Evolutionary conservation across 2,329 filamentous ascomycete genomes (phyloP), one percentile per base, ranked within the genome.

Genomic region (Penicillium oxalicum): DNA sequence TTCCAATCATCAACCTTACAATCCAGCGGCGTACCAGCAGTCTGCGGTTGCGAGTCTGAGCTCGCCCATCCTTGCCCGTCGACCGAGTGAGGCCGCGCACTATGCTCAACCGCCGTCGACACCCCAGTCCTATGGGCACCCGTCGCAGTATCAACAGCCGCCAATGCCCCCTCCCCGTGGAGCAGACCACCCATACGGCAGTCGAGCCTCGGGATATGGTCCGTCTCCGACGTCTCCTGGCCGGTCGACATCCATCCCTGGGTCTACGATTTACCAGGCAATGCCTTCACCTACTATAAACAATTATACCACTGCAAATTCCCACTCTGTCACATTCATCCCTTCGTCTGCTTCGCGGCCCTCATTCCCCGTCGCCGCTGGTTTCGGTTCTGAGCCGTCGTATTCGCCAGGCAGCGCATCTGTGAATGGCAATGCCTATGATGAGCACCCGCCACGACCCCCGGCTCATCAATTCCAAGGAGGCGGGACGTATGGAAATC

Each of bases 11-110:
- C 73, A 74, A 47, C 70, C 73, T 9, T 78, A 78, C 56, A 74
- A 77, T 47, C 75, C 75, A 1, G 74, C 75, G 2, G 74, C 73
- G 24, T 77, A 77, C 52, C 70, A 73, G 39, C 60, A 70, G 18
- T 54, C 68, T 4, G 55, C 55, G n/a, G 57, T 64, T 25, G 53
- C 62, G 4, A 55, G 56, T 24, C 54, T 69, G 29, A 56, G 56
- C 12, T 61, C 68, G 40, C 56, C 67, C 2, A 67, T 62, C 43
- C 52, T 66, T 7, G 63, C 65, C 33, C 66, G 64, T 54, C 68
- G 65, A 44, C 56, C 60, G 28, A 61, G 57, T 54, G 59, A 59
- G 45, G 54, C 55, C 37, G 56, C 54, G 29, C 53, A 48, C 34
- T 65, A 61, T 52, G 55, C 58, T 51, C 57, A 65, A 50, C 53